Evolutionary conservation across 2,329 filamentous ascomycete genomes (phyloP).

Genomic region (Colletotrichum sp.): DNA sequence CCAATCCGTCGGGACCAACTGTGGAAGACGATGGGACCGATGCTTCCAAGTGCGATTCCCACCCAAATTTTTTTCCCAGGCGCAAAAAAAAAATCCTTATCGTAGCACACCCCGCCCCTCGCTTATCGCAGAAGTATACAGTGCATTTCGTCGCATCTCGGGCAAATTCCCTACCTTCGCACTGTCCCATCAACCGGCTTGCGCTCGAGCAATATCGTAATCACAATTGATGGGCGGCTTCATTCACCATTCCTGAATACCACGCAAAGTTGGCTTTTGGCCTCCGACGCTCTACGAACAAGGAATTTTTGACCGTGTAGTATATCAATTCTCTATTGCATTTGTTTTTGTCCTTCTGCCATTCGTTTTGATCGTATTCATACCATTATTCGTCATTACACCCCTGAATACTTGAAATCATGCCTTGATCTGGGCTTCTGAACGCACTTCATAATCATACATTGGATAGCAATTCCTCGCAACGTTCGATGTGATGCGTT

Average conservation of each 20-base stretch:
- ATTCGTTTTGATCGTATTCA: not conserved
- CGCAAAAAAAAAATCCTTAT: slow-evolving; percentile 24
- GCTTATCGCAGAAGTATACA: not conserved
- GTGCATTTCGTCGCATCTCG: not conserved
- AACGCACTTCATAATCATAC: not conserved
- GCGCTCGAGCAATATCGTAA: not conserved
- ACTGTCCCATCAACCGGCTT: not conserved
- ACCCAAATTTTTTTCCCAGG: slow-evolving; percentile 20
- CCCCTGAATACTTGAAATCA: not conserved
- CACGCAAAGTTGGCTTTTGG: not conserved
- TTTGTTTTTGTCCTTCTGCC: not conserved
- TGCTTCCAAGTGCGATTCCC: not conserved
- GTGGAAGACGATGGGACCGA: slow-evolving; percentile 11
- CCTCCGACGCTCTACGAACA: not conserved
- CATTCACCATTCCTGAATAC: not conserved
- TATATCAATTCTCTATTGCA: not conserved
- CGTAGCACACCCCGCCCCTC: slow-evolving; percentile 21
- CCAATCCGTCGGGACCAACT: slow-evolving; percentile 20
- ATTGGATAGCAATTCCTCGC: not conserved
- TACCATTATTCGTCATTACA: not conserved
- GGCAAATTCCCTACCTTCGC: not conserved
- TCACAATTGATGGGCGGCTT: not conserved
- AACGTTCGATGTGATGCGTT: not conserved
- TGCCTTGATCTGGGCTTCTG: not conserved
- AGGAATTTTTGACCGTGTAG: not conserved